Conservation (phyloP, 2,329 filamentous ascomycete species). For the Ilyonectria robusta region DNA sequence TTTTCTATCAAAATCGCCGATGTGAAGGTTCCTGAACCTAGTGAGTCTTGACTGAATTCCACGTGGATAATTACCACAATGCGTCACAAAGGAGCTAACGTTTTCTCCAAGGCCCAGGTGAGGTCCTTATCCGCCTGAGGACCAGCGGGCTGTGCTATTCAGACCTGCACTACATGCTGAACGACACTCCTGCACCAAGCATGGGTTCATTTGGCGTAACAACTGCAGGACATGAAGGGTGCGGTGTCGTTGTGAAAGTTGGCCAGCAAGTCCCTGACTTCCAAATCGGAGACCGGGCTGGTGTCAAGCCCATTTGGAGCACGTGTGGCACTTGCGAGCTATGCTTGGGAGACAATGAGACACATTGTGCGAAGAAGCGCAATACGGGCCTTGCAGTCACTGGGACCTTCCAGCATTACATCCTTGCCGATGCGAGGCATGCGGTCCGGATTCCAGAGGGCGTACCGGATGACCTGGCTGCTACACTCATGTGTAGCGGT, state of each 20-base stretch:
- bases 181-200: slow-evolving; percentile 2
- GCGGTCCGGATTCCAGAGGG: background rate
- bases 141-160: slow-evolving; percentile 5
- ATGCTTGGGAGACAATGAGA: background rate
- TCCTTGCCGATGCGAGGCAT: background rate
- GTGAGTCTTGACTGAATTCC: background rate
- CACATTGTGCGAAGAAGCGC: slow-evolving; percentile 3
- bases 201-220: background rate
- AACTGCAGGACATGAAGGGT: slow-evolving; percentile 9
- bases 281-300: slow-evolving; percentile 2
- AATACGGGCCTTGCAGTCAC: slow-evolving; percentile 1
- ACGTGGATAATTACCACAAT: background rate
- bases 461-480: slow-evolving; percentile 2
- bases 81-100: background rate
- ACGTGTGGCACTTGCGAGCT: slow-evolving; percentile 1
- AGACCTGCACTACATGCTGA: slow-evolving; percentile 8
- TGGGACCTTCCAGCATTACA: slow-evolving; percentile 13
- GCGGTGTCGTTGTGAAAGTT: slow-evolving; percentile 1
- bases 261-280: background rate
- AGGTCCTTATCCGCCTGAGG: background rate
- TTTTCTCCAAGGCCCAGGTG: background rate
- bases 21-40: background rate
- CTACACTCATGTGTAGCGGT: slow-evolving; percentile 11
- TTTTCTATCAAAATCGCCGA: background rate
- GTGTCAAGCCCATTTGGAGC: slow-evolving; percentile 11